Percentiles rank a stretch among this genome's conserved stretches.
These are phyloP conservation scores for Stephania yunnanensis DNA, from an alignment of 164 flowering plant species.

Conservation along the genomic window DNA sequence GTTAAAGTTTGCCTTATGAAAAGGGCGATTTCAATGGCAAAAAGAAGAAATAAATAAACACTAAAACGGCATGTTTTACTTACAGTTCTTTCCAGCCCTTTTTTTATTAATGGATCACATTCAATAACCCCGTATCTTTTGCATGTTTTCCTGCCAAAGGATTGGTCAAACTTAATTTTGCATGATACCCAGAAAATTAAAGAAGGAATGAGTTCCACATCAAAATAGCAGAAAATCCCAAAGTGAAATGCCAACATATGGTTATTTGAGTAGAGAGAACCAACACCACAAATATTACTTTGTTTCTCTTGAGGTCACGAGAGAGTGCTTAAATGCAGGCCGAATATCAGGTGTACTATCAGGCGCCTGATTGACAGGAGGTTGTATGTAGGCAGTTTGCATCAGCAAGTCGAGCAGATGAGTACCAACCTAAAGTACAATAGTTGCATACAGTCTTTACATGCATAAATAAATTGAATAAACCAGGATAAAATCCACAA, in stretches of 20 bases:
- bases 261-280: not conserved
- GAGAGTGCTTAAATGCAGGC: slow-evolving; percentile 79
- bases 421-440: slow-evolving; percentile 67
- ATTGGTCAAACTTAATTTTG: not conserved
- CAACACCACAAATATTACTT: slow-evolving; percentile 23
- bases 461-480: not conserved
- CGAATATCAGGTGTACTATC: slow-evolving; percentile 77
- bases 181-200: not conserved
- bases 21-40: not conserved
- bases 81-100: slow-evolving; percentile 53
- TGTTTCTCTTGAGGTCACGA: slow-evolving; percentile 33
- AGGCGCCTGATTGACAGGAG: slow-evolving; percentile 56
- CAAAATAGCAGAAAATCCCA: not conserved
- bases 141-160: slow-evolving; percentile 36
- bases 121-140: slow-evolving; percentile 57
- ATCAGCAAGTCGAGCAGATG: slow-evolving; percentile 75
- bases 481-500: not conserved
- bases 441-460: slow-evolving; percentile 3
- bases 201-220: not conserved
- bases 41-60: not conserved
- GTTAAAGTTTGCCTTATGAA: not conserved
- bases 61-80: slow-evolving; percentile 13
- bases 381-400: slow-evolving; percentile 83
- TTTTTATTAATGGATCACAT: slow-evolving; percentile 45
- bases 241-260: not conserved